phyloP scores from a whole-genome alignment of 208 protist genomes.

The Leishmania guyanensis region DNA sequence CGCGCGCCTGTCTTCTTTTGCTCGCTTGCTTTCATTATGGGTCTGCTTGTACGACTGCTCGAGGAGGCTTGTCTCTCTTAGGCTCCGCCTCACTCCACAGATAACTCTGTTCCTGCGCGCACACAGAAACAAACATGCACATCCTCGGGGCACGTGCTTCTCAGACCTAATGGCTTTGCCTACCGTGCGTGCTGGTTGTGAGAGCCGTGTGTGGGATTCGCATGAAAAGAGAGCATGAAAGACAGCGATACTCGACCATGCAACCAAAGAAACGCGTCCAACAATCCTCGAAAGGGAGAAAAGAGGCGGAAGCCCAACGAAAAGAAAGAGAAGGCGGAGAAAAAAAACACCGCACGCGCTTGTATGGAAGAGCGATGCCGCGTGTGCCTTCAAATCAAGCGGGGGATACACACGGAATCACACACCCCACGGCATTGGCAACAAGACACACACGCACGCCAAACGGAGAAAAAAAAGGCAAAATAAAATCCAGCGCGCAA shows the following conservation, averaged over 20 bases:
- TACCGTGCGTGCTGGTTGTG: neutral
- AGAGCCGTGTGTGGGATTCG: neutral
- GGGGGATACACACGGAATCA: neutral
- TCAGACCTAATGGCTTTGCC: neutral
- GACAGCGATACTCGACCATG: neutral
- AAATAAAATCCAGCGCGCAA: neutral
- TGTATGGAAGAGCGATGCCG: neutral
- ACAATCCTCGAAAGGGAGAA: neutral
- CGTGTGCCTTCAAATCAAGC: neutral
- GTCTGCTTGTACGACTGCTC: neutral
- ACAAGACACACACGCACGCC: neutral
- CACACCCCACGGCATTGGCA: neutral
- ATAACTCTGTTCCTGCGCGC: neutral
- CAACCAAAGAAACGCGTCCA: neutral
- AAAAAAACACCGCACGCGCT: neutral
- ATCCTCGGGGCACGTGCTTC: neutral
- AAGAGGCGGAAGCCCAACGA: neutral
- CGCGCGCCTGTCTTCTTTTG: neutral
- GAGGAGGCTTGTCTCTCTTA: neutral
- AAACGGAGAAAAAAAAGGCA: neutral
- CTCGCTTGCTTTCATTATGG: neutral
- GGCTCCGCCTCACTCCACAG: neutral
- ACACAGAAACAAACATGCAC: neutral
- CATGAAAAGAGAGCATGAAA: neutral
- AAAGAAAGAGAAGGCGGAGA: neutral